Evolutionary conservation across 768 basidiomycete genomes (phyloP), one percentile per base, ranked within the genome.

Genomic region (Erythrobasidium yunnanense): DNA sequence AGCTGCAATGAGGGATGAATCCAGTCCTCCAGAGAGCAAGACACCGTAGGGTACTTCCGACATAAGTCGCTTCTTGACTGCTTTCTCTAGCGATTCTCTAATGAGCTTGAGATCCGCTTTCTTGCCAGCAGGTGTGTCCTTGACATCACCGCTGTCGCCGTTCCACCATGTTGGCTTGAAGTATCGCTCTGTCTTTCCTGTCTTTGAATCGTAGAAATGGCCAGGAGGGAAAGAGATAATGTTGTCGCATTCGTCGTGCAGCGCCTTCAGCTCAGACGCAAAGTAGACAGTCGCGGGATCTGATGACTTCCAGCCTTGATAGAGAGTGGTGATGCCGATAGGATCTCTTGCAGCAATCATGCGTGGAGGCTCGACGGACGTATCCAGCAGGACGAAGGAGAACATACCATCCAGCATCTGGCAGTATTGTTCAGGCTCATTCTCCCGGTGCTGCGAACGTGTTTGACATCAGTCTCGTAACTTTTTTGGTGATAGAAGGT

Each of bases 1-100:
- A 20, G 90, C 81, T 13, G 95, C 95, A 71, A 99, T 96, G 77
- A 99, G 78, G 74, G 89, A 92, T 73, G 88, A 91, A 75, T 99
- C 95, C 60, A 99, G 79, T 22, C 95, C 95, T 51, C 95, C 95
- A 68, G 87, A 90, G 65, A 99, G 82, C 45, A 99, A 81, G 17
- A 99, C 95, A 66, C 95, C 95, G 71, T 92, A 99, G 1, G 95
- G 95, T 11, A 97, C 95, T 77, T 99, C 95, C 30, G 87, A 87
- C 95, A 99, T 99, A 20, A 99, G 78, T 52, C 95, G 82, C 76
- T 97, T 99, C 72, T 85, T 82, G 53, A 99, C 95, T 15, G 95
- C 89, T 30, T 82, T 85, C 77, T 97, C 95, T 29, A 99, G 81
- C 0, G 85, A 81, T 75, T 88, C 84, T 45, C 92, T 83, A 32